phyloP scores from a whole-genome alignment of 108 stramenopile species.

The Mayamaea pseudoterrestris region DNA sequence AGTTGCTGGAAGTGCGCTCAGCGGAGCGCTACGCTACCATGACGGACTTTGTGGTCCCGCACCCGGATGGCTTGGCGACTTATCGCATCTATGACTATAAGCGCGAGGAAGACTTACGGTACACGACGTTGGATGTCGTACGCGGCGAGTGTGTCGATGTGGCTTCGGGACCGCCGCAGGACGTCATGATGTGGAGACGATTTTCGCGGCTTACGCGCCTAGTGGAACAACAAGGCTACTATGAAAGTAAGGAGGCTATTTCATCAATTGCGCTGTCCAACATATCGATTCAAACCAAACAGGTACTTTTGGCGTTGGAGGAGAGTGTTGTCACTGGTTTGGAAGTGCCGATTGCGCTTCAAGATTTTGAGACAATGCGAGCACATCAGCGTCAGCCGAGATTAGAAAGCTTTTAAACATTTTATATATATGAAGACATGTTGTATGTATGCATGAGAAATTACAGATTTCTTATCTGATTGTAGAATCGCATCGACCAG shows the following conservation, averaged over 20 bases:
- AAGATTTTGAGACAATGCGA: background rate
- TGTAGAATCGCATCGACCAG: constrained; percentile 54
- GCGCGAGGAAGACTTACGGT: constrained; percentile 5
- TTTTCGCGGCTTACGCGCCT: constrained; percentile 14
- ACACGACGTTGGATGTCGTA: constrained; percentile 8
- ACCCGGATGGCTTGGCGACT: constrained; percentile 31
- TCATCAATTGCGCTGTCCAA: constrained; percentile 17
- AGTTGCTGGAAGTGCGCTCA: constrained; percentile 19
- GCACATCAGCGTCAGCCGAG: background rate
- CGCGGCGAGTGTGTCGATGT: constrained; percentile 27
- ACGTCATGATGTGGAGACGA: constrained; percentile 27
- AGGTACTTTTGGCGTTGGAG: constrained; percentile 11
- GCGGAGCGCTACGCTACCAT: constrained; percentile 20
- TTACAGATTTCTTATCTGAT: constrained; percentile 44
- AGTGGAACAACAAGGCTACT: constrained; percentile 19
- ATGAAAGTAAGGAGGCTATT: constrained; percentile 12
- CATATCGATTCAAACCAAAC: constrained; percentile 31
- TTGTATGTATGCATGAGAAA: background rate
- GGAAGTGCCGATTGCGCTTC: background rate
- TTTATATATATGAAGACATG: background rate
- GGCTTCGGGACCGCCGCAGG: constrained; percentile 14
- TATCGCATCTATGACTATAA: constrained; percentile 25
- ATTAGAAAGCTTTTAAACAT: background rate
- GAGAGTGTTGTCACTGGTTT: background rate
- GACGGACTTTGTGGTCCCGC: constrained; percentile 35